Base-by-base conservation (phyloP, 2,329 filamentous ascomycete species). In the Colletotrichum cereale region DNA sequence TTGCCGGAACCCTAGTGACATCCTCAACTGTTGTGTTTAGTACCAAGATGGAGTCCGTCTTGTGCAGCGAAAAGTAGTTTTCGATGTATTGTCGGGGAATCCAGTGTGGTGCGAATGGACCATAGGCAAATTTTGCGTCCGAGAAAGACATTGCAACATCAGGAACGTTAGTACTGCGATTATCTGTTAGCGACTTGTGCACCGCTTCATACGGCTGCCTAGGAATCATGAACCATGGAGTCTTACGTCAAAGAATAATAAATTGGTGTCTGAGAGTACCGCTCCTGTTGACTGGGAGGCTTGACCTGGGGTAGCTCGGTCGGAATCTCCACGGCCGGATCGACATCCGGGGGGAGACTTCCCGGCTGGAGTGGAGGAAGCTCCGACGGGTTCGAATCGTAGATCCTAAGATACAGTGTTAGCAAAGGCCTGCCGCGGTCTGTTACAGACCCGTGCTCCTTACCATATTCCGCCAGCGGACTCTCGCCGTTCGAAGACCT, bases 141-240 rank as follows among this genome's bases (percentile, higher is more conserved):
- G 87, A 88, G 73, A 89, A 88, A 5, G 80, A 83, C 87, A 89
- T 89, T 29, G 86, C 86, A 42, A 88, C 85, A 48, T 86, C 84
- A 0, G 87, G 87, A 0, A 89, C 86, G 60, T 89, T 89, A 1
- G 88, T 89, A 1, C 87, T 83, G 47, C 18, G 10, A 8, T 4
- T 2, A 31, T 52, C 40, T 29, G 57, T 55, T 21, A 61, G 42
- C 4, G 12, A 31, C 3, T 31, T 44, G 8, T 31, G 4, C 21
- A 4, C 5, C 31, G 2, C 18, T 60, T 24, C 53, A 26, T 26
- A 38, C 24, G 31, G 6, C 14, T 34, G 12, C 10, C 31, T n/a
- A 36, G 16, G 5, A 29, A 38, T 12, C 3, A 3, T 3, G 3
- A 44, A 44, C 0, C 0, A 7, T 42, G 12, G 1, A 44, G 26